A percentile compares a stretch with the other conserved stretches of the same genome.
These are phyloP conservation scores for Gnaphalium uliginosum DNA, from an alignment of 129 eudicot genomes.

Conservation along the genomic window DNA sequence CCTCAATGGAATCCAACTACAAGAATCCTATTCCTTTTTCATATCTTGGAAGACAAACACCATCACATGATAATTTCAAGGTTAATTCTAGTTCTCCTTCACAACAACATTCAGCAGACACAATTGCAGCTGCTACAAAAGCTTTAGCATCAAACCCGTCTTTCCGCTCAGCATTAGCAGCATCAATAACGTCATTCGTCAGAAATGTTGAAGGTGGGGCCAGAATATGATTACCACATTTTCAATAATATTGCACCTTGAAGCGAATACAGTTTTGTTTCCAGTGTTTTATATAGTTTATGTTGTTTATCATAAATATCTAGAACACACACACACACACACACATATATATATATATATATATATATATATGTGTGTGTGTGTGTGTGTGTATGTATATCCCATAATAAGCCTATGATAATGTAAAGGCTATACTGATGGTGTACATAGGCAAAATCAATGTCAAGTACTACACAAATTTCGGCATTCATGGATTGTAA, in stretches of 20 bases:
- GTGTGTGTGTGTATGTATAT: background rate
- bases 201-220: constrained; percentile 38
- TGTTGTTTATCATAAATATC: constrained; percentile 21
- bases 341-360: too few relatives aligned
- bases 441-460: constrained; percentile 18
- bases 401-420: constrained; percentile 23
- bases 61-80: constrained; percentile 22
- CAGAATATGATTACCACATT: constrained; percentile 15
- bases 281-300: constrained; percentile 14
- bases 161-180: constrained; percentile 66
- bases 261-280: constrained; percentile 35
- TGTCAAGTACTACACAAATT: constrained; percentile 21
- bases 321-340: constrained; percentile 1
- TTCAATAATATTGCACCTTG: background rate
- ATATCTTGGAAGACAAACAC: constrained; percentile 25
- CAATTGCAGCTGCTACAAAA: constrained; percentile 61
- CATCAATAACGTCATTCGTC: constrained; percentile 63
- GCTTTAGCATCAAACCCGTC: constrained; percentile 64
- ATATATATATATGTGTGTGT: too few relatives aligned
- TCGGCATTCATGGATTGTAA: constrained; percentile 4
- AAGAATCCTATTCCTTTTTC: constrained; percentile 31
- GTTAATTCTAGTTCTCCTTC: constrained; percentile 12
- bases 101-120: constrained; percentile 34
- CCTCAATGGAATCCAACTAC: constrained; percentile 46
- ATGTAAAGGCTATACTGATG: constrained; percentile 11